phyloP scores from a whole-genome alignment of 306 rosid genomes.

The Corylus avellana region DNA sequence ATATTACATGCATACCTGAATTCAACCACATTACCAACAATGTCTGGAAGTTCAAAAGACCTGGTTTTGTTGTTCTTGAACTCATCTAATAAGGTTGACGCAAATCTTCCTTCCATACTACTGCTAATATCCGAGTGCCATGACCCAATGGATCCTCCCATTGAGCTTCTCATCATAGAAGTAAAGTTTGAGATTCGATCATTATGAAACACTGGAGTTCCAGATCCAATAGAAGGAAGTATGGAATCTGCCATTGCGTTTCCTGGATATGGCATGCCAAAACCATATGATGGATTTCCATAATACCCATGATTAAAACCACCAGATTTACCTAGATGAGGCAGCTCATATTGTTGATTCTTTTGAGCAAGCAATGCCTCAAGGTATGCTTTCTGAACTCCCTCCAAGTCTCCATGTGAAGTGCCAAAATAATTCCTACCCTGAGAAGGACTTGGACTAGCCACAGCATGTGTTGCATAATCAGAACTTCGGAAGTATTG shows the following conservation, averaged over 20 bases:
- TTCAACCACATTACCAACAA: conserved; percentile 72
- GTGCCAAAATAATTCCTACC: conserved; percentile 52
- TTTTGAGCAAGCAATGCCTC: conserved; percentile 73
- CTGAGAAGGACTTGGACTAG: conserved; percentile 51
- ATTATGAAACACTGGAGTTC: conserved; percentile 61
- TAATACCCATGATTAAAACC: conserved; percentile 52
- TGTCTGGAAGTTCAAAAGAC: conserved; percentile 89
- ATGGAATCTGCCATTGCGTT: conserved; percentile 48
- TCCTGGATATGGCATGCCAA: conserved; percentile 67
- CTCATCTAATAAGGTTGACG: conserved; percentile 79
- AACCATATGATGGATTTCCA: conserved; percentile 64
- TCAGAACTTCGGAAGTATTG: conserved; percentile 65
- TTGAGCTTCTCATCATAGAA: conserved; percentile 68
- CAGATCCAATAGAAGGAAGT: conserved; percentile 64
- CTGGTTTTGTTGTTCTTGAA: conserved; percentile 86
- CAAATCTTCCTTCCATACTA: conserved; percentile 56
- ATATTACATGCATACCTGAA: conserved; percentile 64
- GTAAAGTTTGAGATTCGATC: conserved; percentile 48
- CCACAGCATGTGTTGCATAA: conserved; percentile 46
- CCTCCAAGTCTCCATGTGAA: conserved; percentile 68
- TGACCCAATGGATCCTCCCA: conserved; percentile 60
- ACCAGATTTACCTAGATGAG: conserved; percentile 65
- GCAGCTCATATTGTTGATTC: conserved; percentile 74
- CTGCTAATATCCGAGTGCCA: conserved; percentile 65
- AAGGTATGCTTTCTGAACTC: conserved; percentile 68